A percentile compares a stretch with the other conserved stretches of the same genome.
phyloP scores from a whole-genome alignment of 352 stramenopile species.

The Pythium oligandrum region DNA sequence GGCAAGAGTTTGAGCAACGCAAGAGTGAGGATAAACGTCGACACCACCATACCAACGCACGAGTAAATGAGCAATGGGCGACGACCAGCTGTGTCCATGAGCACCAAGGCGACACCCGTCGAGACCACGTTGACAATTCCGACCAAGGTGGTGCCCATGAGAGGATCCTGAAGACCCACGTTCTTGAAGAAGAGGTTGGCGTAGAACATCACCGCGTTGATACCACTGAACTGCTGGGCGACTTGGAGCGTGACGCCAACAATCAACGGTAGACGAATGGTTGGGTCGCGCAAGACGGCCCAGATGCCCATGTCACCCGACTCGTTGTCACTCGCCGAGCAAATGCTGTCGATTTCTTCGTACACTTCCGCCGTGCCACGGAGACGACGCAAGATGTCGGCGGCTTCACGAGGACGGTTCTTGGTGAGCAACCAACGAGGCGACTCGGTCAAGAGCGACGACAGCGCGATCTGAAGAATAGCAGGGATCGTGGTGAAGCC shows the following conservation, averaged over 20 bases:
- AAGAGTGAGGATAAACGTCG: conserved; percentile 32
- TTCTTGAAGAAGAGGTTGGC: conserved; percentile 41
- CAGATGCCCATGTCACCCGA: conserved; percentile 36
- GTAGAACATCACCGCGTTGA: conserved; percentile 54
- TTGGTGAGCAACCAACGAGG: conserved; percentile 39
- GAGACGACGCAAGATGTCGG: conserved; percentile 37
- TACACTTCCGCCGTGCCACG: conserved; percentile 42
- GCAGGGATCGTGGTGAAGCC: conserved; percentile 35
- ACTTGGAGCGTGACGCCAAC: conserved; percentile 34
- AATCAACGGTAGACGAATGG: conserved; percentile 33
- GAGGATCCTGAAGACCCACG: conserved; percentile 29
- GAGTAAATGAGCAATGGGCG: conserved; percentile 41
- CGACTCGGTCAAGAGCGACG: conserved; percentile 31
- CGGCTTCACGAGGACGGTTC: conserved; percentile 39
- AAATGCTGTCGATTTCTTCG: conserved; percentile 48
- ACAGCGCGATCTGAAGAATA: conserved; percentile 34
- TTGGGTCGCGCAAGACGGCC: conserved; percentile 31
- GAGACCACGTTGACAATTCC: conserved; percentile 38
- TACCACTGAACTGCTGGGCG: conserved; percentile 35
- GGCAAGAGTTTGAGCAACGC: conserved; percentile 37
- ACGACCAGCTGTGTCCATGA: conserved; percentile 41
- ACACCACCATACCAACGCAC: conserved; percentile 36
- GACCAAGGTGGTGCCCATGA: conserved; percentile 33
- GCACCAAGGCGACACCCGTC: conserved; percentile 36
- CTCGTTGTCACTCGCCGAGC: conserved; percentile 43